Base-by-base conservation (phyloP, 176 grass and related monocot genomes). In the Avena eriantha region DNA sequence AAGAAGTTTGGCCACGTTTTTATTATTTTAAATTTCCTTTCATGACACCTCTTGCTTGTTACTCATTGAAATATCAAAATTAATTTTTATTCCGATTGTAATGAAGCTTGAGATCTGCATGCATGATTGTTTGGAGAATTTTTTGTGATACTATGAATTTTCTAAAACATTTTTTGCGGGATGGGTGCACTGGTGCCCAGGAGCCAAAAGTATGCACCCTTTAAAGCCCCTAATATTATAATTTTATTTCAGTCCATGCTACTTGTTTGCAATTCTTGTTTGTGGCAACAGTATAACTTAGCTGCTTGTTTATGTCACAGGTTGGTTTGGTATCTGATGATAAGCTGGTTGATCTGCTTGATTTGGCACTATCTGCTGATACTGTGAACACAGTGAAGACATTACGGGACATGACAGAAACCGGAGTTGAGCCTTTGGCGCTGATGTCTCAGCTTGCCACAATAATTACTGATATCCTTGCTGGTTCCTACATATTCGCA, bases 381-480 rank as follows among this genome's bases (percentile, higher is more conserved):
- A 98, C 93, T 19, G 92, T 90, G 66, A 94, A 94, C 73, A 98
- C 93, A 26, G 93, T 98, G 72, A 95, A 92, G 81, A 90, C 77
- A 49, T 80, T 95, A 79, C 85, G 96, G 89, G 96, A 91, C 70
- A 88, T 98, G 54, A 95, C 90, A 85, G 96, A 94, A 81, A 88
- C 96, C 6, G 96, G 93, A 35, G 93, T 95, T 65, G 96, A 98
- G 59, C 96, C 96, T 69, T 88, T 92, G 51, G 93, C 92, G 16
- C 86, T 98, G 69, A 98, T 98, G 91, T 94, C 93, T 84, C 96
- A 95, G 84, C 93, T 98, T 78, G 93, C 93, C 60, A 95, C 93
- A n/a, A 90, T 95, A 89, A 95, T 98, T 34, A 98, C 91, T 36
- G 96, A 98, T 87, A 95, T 95, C 85, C 91, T 98, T 83, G 93